Base-by-base conservation (phyloP, 192 early-diverging fungal genomes). In the Chytriomyces sp. region DNA sequence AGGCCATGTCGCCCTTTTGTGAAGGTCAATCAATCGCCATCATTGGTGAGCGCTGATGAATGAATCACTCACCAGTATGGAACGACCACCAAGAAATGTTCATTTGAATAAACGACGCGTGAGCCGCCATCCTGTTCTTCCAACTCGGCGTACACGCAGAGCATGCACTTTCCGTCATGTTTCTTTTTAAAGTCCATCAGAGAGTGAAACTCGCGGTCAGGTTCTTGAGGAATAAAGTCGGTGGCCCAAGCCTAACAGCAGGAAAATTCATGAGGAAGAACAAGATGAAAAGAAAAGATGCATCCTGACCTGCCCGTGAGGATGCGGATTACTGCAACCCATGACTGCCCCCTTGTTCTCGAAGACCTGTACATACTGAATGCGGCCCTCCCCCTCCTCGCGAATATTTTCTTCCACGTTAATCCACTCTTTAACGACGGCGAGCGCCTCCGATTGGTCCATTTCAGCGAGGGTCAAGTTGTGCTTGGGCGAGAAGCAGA, bases 271-370 rank as follows among this genome's bases (percentile, higher is more conserved):
- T 30, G 34, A 63, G 61, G 56, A 14, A 3, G 25, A 32, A 25
- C 26, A 64, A 26, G 19, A 14, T 22, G 10, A 30, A 8, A 12
- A 58, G 17, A 25, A 28, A 30, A 28, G 30, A 59, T 12, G 14
- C 8, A 10, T 14, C 10, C 19, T 28, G 73, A 83, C 82, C 76
- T 97, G 95, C 39, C 94, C 90, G 56, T 99, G 96, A 40, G 95
- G 95, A 75, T 98, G 96, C 26, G 96, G 95, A 75, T 95, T 96
- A 31, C 94, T 96, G 78, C 96, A 99, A 12, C 96, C 96, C 96
- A 99, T 97, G 44, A 88, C 85, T 0, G 91, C 81, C 7, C 96
- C 96, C 82, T 99, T 99, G 84, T 99, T 99, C 72, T 99, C 96
- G 85, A 99, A 99, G 53, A 99, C 83, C 81, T 97, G 94, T 39